Conservation (phyloP, 2,329 filamentous ascomycete species). For the Alternaria panax region DNA sequence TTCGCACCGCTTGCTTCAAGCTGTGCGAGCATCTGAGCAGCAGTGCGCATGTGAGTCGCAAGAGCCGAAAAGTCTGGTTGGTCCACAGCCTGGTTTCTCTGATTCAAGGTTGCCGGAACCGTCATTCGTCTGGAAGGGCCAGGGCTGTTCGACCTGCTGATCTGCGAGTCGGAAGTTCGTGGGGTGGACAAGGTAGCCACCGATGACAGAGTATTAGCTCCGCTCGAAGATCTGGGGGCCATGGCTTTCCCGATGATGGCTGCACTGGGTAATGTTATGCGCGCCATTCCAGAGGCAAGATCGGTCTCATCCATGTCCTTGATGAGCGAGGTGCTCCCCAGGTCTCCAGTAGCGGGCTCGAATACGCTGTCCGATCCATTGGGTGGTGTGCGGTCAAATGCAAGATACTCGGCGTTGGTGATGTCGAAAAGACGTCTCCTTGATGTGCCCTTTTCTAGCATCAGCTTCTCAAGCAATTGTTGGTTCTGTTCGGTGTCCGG, state of each 20-base stretch:
- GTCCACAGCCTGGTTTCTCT: slow-evolving; percentile 64
- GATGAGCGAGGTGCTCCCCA: slow-evolving; percentile 76
- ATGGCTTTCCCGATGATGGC: slow-evolving; percentile 33
- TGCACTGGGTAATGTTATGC: slow-evolving; percentile 37
- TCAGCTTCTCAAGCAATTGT: slow-evolving; percentile 67
- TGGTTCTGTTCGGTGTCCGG: slow-evolving; percentile 77
- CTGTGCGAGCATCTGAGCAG: slow-evolving; percentile 86
- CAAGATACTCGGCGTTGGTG: slow-evolving; percentile 67
- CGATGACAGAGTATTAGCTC: slow-evolving; percentile 66
- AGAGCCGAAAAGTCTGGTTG: slow-evolving; percentile 83
- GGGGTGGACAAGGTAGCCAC: slow-evolving; percentile 69
- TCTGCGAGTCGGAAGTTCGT: slow-evolving; percentile 72
- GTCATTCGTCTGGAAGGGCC: slow-evolving; percentile 67
- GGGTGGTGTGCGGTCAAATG: slow-evolving; percentile 54
- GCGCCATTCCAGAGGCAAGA: slow-evolving; percentile 41
- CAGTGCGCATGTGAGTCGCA: slow-evolving; percentile 86
- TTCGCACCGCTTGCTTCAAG: slow-evolving; percentile 82
- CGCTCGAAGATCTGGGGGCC: slow-evolving; percentile 66
- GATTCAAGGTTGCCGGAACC: slow-evolving; percentile 57
- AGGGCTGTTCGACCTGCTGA: slow-evolving; percentile 73
- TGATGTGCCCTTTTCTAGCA: slow-evolving; percentile 69
- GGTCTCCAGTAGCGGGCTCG: slow-evolving; percentile 79
- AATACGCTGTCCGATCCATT: slow-evolving; percentile 75
- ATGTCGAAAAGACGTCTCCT: slow-evolving; percentile 61
- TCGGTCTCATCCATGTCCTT: slow-evolving; percentile 61